phyloP scores from a whole-genome alignment of 208 protist genomes.

The Acanthamoeba triangularis region DNA sequence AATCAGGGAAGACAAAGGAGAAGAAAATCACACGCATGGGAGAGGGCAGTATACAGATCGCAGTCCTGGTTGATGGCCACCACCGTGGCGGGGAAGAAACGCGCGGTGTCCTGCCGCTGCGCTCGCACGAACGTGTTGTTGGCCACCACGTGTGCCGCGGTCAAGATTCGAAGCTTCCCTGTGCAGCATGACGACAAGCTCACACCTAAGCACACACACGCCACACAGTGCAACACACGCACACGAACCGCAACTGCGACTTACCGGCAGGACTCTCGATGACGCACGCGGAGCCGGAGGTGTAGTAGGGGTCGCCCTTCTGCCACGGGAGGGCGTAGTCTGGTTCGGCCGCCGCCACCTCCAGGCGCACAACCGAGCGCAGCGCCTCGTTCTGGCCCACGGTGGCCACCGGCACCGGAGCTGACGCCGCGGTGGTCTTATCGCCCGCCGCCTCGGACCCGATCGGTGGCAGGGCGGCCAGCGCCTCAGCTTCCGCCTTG shows the following conservation, averaged over 20 bases:
- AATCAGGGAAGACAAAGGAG: not conserved
- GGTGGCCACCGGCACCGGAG: not conserved
- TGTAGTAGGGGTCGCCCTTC: conserved; percentile 53
- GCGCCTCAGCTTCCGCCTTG: too few species aligned
- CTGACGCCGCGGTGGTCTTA: not conserved
- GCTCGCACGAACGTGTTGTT: conserved; percentile 75
- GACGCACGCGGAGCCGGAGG: conserved; percentile 35
- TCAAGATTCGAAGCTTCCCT: conserved; percentile 68
- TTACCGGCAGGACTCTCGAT: conserved; percentile 32
- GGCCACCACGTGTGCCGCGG: conserved; percentile 77
- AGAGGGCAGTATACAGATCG: not conserved
- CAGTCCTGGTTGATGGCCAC: conserved; percentile 44
- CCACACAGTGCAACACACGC: too few species aligned
- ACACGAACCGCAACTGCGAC: not conserved
- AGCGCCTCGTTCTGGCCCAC: conserved; percentile 26
- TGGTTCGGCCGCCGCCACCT: conserved; percentile 35
- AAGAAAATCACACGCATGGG: not conserved
- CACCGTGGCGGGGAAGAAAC: conserved; percentile 22
- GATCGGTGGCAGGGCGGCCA: not conserved
- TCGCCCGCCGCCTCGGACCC: not conserved
- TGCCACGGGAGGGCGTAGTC: conserved; percentile 36
- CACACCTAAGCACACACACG: not conserved
- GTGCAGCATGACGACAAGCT: not conserved
- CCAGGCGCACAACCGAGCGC: conserved; percentile 8
- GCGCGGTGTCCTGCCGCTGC: conserved; percentile 41